A percentile compares a stretch with the other conserved stretches of the same genome.
These are phyloP conservation scores for Deakozyma indianensis DNA, from an alignment of 805 yeast genomes.

Conservation along the genomic window DNA sequence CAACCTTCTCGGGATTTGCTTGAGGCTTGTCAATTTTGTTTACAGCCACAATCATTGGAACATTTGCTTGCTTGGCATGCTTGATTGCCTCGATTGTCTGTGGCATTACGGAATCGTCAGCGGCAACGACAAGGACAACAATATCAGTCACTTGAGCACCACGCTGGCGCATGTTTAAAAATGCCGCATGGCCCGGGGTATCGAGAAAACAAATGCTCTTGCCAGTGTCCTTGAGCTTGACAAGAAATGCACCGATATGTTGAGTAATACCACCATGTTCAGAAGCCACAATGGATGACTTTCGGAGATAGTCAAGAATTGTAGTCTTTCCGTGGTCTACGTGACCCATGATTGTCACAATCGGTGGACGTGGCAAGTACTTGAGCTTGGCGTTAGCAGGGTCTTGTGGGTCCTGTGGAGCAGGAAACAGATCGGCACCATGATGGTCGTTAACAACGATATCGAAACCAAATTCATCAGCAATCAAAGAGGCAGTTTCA, in stretches of 20 bases:
- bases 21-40: slow-evolving; percentile 82
- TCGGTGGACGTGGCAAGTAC: slow-evolving; percentile 67
- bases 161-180: slow-evolving; percentile 87
- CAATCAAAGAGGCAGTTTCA: slow-evolving; percentile 75
- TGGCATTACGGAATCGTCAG: slow-evolving; percentile 96
- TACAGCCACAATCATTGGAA: slow-evolving; percentile 79
- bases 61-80: slow-evolving; percentile 73
- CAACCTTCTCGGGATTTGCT: slow-evolving; percentile 59
- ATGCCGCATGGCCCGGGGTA: slow-evolving; percentile 98
- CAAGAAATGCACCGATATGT: slow-evolving; percentile 94
- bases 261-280: slow-evolving; percentile 97
- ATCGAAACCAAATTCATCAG: slow-evolving; percentile 77
- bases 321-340: slow-evolving; percentile 98
- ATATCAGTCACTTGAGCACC: slow-evolving; percentile 93
- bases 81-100: slow-evolving; percentile 92
- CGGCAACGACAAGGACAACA: slow-evolving; percentile 85
- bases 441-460: slow-evolving; percentile 37
- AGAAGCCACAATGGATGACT: slow-evolving; percentile 65
- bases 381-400: slow-evolving; percentile 14
- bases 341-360: slow-evolving; percentile 97
- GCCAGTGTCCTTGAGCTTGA: slow-evolving; percentile 59
- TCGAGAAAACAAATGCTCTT: slow-evolving; percentile 79
- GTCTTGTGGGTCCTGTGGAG: slow-evolving; percentile 31
- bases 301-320: slow-evolving; percentile 71
- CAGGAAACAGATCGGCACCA: slow-evolving; percentile 46